Conservation (phyloP, 2,329 filamentous ascomycete species). For the Aureobasidium zeae region DNA sequence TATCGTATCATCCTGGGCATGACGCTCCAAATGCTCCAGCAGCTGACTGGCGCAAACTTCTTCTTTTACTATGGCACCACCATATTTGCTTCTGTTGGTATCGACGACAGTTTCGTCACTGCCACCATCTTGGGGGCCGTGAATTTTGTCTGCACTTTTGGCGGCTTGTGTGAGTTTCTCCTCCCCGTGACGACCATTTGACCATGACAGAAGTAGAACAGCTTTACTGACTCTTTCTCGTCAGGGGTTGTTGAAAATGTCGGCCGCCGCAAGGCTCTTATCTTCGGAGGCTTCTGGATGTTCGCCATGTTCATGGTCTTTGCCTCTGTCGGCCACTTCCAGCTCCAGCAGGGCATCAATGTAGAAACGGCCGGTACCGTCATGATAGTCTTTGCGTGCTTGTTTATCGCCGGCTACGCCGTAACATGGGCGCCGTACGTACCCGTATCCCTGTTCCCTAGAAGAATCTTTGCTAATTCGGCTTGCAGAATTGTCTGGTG, state of each 20-base stretch:
- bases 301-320: slow-evolving; percentile 46
- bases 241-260: slow-evolving; percentile 40
- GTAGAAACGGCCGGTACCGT: slow-evolving; percentile 43
- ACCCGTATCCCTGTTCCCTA: no score
- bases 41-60: slow-evolving; percentile 60
- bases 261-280: slow-evolving; percentile 38
- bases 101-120: slow-evolving; percentile 38
- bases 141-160: slow-evolving; percentile 41
- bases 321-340: slow-evolving; percentile 38
- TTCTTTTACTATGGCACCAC: slow-evolving; percentile 48
- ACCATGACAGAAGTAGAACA: no score
- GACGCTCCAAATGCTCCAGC: slow-evolving; percentile 54
- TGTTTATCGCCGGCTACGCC: slow-evolving; percentile 55
- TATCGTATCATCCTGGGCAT: slow-evolving; percentile 57
- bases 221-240: no score
- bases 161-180: no score
- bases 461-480: no score
- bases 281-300: slow-evolving; percentile 40
- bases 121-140: slow-evolving; percentile 41
- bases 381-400: slow-evolving; percentile 59
- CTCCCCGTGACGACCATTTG: no score
- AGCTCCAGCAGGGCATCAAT: slow-evolving; percentile 28
- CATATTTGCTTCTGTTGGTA: slow-evolving; percentile 33
- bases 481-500: slow-evolving; percentile 69
- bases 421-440: no score